Evolutionary conservation across 2,329 filamentous ascomycete genomes (phyloP).

Genomic region (Fusarium agapanthi): DNA sequence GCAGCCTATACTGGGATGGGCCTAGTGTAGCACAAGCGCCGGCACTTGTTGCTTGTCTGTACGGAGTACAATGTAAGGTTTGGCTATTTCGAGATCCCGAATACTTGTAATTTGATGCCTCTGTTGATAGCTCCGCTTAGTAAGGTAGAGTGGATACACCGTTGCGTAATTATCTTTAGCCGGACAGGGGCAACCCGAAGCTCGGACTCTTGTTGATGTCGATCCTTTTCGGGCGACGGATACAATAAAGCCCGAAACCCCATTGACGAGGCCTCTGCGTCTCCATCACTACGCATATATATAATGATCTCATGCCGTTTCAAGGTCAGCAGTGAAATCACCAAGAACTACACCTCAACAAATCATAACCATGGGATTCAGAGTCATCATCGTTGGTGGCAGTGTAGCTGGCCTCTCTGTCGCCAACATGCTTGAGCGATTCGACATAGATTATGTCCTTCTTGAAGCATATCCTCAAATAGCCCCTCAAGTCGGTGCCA

Average conservation of each 20-base stretch:
- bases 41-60: background rate
- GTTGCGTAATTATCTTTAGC: fast-evolving
- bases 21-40: background rate
- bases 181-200: fast-evolving
- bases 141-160: background rate
- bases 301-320: fast-evolving
- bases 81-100: background rate
- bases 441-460: slow-evolving; percentile 57
- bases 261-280: background rate
- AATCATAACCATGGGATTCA: background rate
- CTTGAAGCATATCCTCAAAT: slow-evolving; percentile 56
- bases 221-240: background rate
- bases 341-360: background rate
- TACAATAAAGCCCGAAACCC: background rate
- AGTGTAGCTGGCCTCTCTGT: slow-evolving; percentile 17
- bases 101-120: background rate
- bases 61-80: background rate
- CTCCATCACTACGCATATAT: fast-evolving
- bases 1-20: fast-evolving
- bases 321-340: fast-evolving
- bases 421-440: slow-evolving; percentile 29
- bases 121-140: background rate
- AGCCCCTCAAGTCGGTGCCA: slow-evolving; percentile 57
- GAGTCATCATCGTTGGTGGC: slow-evolving; percentile 17
- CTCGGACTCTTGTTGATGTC: fast-evolving